phyloP scores from a whole-genome alignment of 768 basidiomycete species.

The Lactifluus pinguis region DNA sequence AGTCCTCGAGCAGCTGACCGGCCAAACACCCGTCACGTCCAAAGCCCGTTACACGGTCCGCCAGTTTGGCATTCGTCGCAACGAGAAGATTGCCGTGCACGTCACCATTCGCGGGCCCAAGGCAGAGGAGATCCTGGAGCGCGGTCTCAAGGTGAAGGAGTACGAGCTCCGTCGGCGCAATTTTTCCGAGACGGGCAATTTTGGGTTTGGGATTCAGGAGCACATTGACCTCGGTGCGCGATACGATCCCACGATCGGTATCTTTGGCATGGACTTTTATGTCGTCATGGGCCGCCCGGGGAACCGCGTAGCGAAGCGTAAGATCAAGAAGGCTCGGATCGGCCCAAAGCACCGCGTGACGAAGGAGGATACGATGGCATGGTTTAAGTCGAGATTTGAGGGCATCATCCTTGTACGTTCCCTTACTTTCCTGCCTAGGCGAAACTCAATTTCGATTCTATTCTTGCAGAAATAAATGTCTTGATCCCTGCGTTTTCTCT shows the following conservation, averaged over 20 bases:
- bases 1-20: conserved; percentile 7
- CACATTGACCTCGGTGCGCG: conserved; percentile 7
- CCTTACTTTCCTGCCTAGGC: neutral
- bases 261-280: conserved; percentile 10
- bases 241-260: conserved; percentile 7
- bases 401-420: conserved; percentile 84
- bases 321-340: conserved; percentile 77
- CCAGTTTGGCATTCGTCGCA: conserved; percentile 97
- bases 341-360: conserved; percentile 67
- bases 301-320: conserved; percentile 66
- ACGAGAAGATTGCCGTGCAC: conserved; percentile 96
- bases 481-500: neutral
- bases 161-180: conserved; percentile 96
- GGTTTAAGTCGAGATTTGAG: conserved; percentile 99
- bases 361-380: conserved; percentile 58
- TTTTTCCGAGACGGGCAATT: conserved; percentile 99
- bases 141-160: conserved; percentile 89
- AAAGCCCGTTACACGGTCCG: conserved; percentile 99
- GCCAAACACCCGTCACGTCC: conserved; percentile 45
- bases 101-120: conserved; percentile 8
- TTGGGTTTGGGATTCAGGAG: conserved; percentile 71
- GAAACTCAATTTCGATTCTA: neutral
- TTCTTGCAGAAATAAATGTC: conserved; percentile 1
- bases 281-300: conserved; percentile 3
- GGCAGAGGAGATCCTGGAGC: conserved; percentile 8